Base-by-base conservation (phyloP, 2,329 filamentous ascomycete species). In the Monilinia laxa region DNA sequence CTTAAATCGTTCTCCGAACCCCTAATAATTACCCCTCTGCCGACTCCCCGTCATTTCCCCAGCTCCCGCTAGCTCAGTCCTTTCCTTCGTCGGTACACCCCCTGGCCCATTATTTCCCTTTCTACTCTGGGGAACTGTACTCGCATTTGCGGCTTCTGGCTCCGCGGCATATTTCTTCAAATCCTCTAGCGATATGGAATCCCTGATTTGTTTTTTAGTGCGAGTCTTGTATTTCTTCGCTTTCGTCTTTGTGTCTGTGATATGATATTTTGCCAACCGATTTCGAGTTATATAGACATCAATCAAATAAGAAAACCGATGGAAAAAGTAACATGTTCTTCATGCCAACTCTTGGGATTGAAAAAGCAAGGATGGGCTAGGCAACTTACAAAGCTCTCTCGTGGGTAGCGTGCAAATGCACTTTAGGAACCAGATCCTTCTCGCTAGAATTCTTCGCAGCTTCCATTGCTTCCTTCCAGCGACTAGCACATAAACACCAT, bases 401-500 rank as follows among this genome's bases (percentile, higher is more conserved):
- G 62, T 78, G 72, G 9, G 77, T 78, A 3, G 77, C 77, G 67
- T 78, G 75, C 10, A 79, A 67, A 69, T 75, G 74, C 0, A 79
- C 77, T 53, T 73, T 75, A 0, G 75, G 75, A 4, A 76, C 75
- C 2, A 76, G 62, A 51, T 38, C 45, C 25, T 63, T 49, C 16
- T 47, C 58, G 3, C 45, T 45, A 2, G 57, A 59, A 14, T 35
- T 65, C 25, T 70, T 65, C 2, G 69, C 71, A 28, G 69, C 63
- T 5, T 71, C 70, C 12, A 75, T 54, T 1, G 85, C 86, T 74
- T 88, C 85, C 71, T 83, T 82, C 84, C 85, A 88, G 55, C 85
- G 77, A 14, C 76, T 78, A 3, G 85, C 85, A 72, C 86, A 88
- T 6, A 89, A 76, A 75, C 86, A 89, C 85, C 86, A 88, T 74